Conservation (phyloP, 768 basidiomycete genomes). For the Rickenella mellea region DNA sequence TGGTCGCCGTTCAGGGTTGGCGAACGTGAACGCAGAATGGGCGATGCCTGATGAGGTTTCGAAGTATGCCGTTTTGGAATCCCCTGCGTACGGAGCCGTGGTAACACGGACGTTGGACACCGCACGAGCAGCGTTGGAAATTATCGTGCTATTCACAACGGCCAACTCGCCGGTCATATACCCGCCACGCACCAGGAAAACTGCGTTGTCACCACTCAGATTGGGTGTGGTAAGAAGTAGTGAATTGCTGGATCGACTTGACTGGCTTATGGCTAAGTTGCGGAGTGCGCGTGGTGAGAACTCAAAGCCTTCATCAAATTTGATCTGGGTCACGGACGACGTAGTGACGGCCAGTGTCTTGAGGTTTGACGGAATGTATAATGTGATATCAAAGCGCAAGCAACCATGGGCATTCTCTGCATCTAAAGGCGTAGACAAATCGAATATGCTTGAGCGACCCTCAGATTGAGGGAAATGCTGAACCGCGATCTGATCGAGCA, state of each 20-base stretch:
- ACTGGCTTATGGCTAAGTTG: conserved; percentile 35
- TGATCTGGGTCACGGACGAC: conserved; percentile 35
- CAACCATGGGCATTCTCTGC: conserved; percentile 19
- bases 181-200: conserved; percentile 40
- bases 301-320: conserved; percentile 35
- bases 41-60: conserved; percentile 45
- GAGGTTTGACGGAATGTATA: conserved; percentile 40
- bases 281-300: conserved; percentile 25
- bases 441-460: too few species aligned
- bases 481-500: conserved; percentile 30
- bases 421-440: neutral
- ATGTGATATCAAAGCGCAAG: conserved; percentile 45
- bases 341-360: conserved; percentile 38
- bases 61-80: conserved; percentile 27
- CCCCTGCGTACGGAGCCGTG: conserved; percentile 19
- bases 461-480: too few species aligned
- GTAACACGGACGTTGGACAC: conserved; percentile 37
- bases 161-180: conserved; percentile 54
- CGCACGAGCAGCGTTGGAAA: conserved; percentile 44
- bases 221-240: conserved; percentile 36
- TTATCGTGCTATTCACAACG: conserved; percentile 28
- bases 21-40: conserved; percentile 39
- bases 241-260: conserved; percentile 24
- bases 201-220: conserved; percentile 28
- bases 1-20: conserved; percentile 30